These are phyloP conservation scores for Tylopilus subfusipes DNA, from an alignment of 768 basidiomycete genomes.

Conservation along the genomic window DNA sequence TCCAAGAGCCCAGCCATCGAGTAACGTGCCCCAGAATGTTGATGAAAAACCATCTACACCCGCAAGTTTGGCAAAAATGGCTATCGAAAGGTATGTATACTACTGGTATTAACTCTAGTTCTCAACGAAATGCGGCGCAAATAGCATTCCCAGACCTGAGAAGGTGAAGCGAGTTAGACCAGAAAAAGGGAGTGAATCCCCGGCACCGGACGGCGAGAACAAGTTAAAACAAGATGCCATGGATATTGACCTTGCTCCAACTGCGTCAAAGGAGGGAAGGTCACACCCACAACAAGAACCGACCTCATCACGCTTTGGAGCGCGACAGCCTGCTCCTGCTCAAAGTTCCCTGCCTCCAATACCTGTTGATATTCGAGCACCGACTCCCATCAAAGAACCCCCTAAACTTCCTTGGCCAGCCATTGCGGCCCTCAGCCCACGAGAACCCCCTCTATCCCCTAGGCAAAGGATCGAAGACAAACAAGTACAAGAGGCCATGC, in stretches of 20 bases:
- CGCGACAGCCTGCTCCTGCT: constrained; percentile 12
- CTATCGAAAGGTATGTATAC: constrained; percentile 59
- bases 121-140: constrained; percentile 5
- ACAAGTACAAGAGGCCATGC: constrained; percentile 50
- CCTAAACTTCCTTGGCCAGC: constrained; percentile 17
- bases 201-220: constrained; percentile 31
- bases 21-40: constrained; percentile 21
- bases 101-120: neutral
- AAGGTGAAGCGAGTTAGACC: constrained; percentile 60
- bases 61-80: constrained; percentile 46
- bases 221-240: constrained; percentile 31
- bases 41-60: constrained; percentile 33
- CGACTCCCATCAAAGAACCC: constrained; percentile 18
- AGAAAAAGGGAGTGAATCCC: constrained; percentile 37
- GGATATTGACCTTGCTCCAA: constrained; percentile 32
- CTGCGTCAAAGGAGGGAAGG: constrained; percentile 27
- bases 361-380: constrained; percentile 16
- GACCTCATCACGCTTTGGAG: constrained; percentile 19
- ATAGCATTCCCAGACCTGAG: constrained; percentile 74
- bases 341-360: constrained; percentile 16
- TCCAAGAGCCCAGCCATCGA: constrained; percentile 53
- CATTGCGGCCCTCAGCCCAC: constrained; percentile 20
- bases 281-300: constrained; percentile 19
- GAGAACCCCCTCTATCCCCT: constrained; percentile 39
- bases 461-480: constrained; percentile 43